Conservation (phyloP, 257 asterid genomes). For the Nicotiana undulata region DNA sequence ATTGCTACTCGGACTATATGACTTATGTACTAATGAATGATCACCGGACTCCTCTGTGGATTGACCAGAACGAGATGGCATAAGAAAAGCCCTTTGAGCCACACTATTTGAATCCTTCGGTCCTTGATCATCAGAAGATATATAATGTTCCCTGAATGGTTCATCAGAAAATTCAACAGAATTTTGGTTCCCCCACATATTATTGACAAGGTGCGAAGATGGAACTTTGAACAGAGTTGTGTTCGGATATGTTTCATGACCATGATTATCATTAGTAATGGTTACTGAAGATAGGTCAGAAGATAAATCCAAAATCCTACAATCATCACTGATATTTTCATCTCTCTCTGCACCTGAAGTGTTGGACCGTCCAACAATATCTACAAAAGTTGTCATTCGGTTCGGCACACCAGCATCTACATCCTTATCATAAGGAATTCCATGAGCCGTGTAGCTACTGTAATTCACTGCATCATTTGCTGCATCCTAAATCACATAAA, state of each 20-base stretch:
- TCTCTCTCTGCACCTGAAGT: conserved; percentile 49
- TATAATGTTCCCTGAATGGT: conserved; percentile 34
- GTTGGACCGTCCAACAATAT: conserved; percentile 64
- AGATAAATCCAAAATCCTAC: conserved; percentile 20
- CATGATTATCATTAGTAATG: conserved; percentile 6
- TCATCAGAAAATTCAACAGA: conserved; percentile 29
- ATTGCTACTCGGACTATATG: conserved; percentile 40
- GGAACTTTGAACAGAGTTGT: conserved; percentile 5
- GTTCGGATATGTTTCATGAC: neutral
- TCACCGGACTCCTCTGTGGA: conserved; percentile 38
- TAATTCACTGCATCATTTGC: conserved; percentile 26
- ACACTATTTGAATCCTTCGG: conserved; percentile 31
- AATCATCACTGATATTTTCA: conserved; percentile 31
- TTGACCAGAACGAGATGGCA: conserved; percentile 36
- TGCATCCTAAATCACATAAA: conserved; percentile 16
- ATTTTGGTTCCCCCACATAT: conserved; percentile 13
- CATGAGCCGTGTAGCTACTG: conserved; percentile 20
- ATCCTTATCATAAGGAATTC: conserved; percentile 37
- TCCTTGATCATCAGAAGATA: conserved; percentile 29
- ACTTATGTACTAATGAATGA: conserved; percentile 31
- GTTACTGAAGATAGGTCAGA: conserved; percentile 9
- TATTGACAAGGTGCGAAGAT: conserved; percentile 8
- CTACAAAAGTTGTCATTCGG: conserved; percentile 69
- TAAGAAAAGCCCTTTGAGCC: conserved; percentile 24
- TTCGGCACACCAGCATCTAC: conserved; percentile 40